These are phyloP conservation scores for Calocybe gangraenosa DNA, from an alignment of 768 basidiomycete species.

Conservation along the genomic window DNA sequence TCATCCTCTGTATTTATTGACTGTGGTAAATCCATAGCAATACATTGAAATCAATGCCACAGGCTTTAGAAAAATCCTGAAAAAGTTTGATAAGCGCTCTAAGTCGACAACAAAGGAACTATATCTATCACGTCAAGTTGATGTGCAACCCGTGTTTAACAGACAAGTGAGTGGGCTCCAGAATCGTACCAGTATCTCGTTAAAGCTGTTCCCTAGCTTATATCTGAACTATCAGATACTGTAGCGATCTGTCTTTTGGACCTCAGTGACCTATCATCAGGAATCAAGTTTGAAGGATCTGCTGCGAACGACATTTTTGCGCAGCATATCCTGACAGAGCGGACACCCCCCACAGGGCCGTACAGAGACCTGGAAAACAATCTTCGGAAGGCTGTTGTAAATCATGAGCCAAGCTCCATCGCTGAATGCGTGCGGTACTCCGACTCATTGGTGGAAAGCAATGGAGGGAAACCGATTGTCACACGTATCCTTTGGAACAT, in stretches of 20 bases:
- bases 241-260: conserved; percentile 82
- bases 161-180: conserved; percentile 62
- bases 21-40: conserved; percentile 54
- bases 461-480: conserved; percentile 61
- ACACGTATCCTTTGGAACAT: conserved; percentile 96
- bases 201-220: conserved; percentile 53
- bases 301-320: conserved; percentile 73
- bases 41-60: conserved; percentile 97
- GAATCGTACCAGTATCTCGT: not conserved
- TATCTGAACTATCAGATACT: conserved; percentile 91
- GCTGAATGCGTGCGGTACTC: conserved; percentile 69
- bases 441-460: conserved; percentile 57
- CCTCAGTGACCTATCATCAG: conserved; percentile 70
- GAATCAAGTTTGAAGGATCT: conserved; percentile 74
- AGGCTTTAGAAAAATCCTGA: conserved; percentile 95
- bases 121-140: conserved; percentile 93
- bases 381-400: conserved; percentile 70
- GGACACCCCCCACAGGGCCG: conserved; percentile 60
- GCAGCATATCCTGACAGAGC: conserved; percentile 66
- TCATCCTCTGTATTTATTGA: not conserved
- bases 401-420: conserved; percentile 55
- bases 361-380: conserved; percentile 88
- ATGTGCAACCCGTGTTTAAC: conserved; percentile 98
- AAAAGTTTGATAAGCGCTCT: conserved; percentile 98
- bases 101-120: conserved; percentile 95